These are phyloP conservation scores for Suillus subaureus DNA, from an alignment of 768 basidiomycete genomes.

Conservation along the genomic window DNA sequence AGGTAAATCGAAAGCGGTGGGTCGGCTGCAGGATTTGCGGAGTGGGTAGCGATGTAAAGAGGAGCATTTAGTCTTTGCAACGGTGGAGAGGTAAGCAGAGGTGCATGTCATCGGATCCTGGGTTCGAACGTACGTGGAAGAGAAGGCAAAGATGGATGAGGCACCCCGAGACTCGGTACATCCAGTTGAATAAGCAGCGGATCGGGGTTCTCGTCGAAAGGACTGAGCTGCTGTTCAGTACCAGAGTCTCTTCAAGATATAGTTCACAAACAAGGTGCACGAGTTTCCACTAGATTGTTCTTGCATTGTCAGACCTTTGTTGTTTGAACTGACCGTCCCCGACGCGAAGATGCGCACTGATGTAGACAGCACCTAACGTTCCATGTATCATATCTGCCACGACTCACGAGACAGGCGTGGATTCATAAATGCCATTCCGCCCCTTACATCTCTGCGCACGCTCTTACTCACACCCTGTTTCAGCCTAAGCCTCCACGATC, in stretches of 20 bases:
- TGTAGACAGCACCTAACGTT: slow-evolving; percentile 48
- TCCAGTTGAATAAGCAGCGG: slow-evolving; percentile 23
- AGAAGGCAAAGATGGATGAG: slow-evolving; percentile 31
- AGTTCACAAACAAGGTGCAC: slow-evolving; percentile 51
- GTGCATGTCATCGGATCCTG: slow-evolving; percentile 39
- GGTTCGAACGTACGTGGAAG: slow-evolving; percentile 20
- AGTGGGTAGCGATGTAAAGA: slow-evolving; percentile 70
- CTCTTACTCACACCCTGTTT: no score
- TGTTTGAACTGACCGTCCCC: slow-evolving; percentile 65
- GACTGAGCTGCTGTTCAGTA: slow-evolving; percentile 24
- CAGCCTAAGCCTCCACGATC: no score
- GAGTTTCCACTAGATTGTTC: slow-evolving; percentile 58
- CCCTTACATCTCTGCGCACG: no score
- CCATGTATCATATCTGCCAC: slow-evolving; percentile 46
- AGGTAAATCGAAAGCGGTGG: slow-evolving; percentile 48
- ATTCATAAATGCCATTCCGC: slow-evolving; percentile 32
- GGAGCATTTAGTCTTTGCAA: slow-evolving; percentile 54
- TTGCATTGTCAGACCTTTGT: slow-evolving; percentile 43
- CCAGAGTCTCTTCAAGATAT: slow-evolving; percentile 37
- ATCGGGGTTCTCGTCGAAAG: slow-evolving; percentile 11
- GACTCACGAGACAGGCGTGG: slow-evolving; percentile 45
- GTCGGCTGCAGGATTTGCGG: slow-evolving; percentile 39
- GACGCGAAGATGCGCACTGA: slow-evolving; percentile 68
- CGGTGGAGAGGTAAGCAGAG: slow-evolving; percentile 35
- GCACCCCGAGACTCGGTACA: slow-evolving; percentile 21